Evolutionary conservation across 2,329 filamentous ascomycete species (phyloP), one percentile per base, ranked within the genome.

Genomic region (Colletotrichum falcatum): DNA sequence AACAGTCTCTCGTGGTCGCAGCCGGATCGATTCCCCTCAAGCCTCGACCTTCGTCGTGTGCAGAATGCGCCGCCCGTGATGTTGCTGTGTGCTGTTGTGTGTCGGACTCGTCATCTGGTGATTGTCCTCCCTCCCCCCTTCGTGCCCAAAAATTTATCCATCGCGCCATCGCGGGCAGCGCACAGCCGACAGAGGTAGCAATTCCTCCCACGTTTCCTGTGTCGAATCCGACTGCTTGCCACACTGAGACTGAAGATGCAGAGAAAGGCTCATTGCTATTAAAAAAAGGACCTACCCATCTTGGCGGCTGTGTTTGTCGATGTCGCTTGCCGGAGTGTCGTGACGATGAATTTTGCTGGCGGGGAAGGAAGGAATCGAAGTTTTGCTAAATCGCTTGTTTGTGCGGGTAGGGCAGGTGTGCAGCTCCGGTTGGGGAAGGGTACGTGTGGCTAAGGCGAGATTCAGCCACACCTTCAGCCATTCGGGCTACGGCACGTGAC

Each of bases 231-330:
- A 54, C 65, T 66, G 58, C 63, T 35, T 55, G 61, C 37, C 53
- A 69, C 53, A 37, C 35, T 44, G 58, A 56, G 44, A 28, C 30
- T 49, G n/a, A 49, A 48, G 54, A 53, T 56, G 42, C 12, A 33
- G 30, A 33, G n/a, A 59, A 39, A 14, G 30, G 33, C 23, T 37
- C 23, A 56, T 66, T 66, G 28, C 56, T n/a, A n/a, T n/a, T n/a
- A n/a, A n/a, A 53, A 37, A 14, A 48, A 48, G n/a, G 63, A 73
- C 72, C 61, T 65, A 73, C 72, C 72, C 72, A 73, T 73, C 61
- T 73, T 73, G 72, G 66, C 72, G 72, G 72, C 72, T 73, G 72
- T 73, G 72, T 73, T 73, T 68, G 70, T 73, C 65, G 66, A 67
- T 71, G 64, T 72, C 70, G 67, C 61, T 72, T 72, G 71, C 71